A percentile compares a stretch with the other conserved stretches of the same genome.
Conservation (phyloP, 2,329 filamentous ascomycete species). For the Raffaelea deltoideospora region DNA sequence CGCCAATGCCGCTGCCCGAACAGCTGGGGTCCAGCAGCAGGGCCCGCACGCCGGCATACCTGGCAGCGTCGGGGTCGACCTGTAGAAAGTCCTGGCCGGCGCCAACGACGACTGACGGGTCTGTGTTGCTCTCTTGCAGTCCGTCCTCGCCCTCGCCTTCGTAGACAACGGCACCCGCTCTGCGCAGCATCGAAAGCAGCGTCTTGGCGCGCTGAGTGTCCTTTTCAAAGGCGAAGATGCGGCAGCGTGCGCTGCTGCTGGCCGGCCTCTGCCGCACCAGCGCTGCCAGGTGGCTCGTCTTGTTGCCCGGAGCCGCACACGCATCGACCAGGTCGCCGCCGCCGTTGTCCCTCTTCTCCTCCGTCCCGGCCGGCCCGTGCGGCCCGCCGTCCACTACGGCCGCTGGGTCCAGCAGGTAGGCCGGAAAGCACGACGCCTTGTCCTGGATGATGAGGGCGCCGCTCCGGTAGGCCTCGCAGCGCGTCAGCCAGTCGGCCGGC, state of each 20-base stretch:
- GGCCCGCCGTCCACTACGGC: slow-evolving; percentile 15
- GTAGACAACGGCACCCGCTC: slow-evolving; percentile 47
- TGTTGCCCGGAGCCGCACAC: slow-evolving; percentile 91
- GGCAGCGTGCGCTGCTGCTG: neutral
- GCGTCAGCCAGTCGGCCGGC: slow-evolving; percentile 53
- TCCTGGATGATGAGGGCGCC: slow-evolving; percentile 85
- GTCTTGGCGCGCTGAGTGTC: slow-evolving; percentile 57
- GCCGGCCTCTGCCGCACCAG: slow-evolving; percentile 34
- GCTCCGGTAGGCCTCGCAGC: slow-evolving; percentile 54
- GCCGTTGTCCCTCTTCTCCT: neutral
- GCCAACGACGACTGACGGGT: slow-evolving; percentile 52
- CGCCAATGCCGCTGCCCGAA: slow-evolving; percentile 87
- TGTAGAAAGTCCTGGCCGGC: slow-evolving; percentile 70
- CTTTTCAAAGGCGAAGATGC: slow-evolving; percentile 68
- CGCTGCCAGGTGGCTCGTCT: slow-evolving; percentile 84
- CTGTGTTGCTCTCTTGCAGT: no score
- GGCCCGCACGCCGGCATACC: slow-evolving; percentile 57
- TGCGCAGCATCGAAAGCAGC: slow-evolving; percentile 68
- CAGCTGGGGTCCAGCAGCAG: slow-evolving; percentile 87
- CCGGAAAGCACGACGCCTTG: slow-evolving; percentile 93
- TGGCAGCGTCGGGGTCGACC: slow-evolving; percentile 46
- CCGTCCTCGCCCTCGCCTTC: neutral
- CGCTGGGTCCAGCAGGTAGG: slow-evolving; percentile 62
- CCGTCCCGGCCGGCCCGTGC: no score
- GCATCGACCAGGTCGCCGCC: slow-evolving; percentile 78